Evolutionary conservation across 331 rosid genomes (phyloP).

Genomic region (Arachis monticola): DNA sequence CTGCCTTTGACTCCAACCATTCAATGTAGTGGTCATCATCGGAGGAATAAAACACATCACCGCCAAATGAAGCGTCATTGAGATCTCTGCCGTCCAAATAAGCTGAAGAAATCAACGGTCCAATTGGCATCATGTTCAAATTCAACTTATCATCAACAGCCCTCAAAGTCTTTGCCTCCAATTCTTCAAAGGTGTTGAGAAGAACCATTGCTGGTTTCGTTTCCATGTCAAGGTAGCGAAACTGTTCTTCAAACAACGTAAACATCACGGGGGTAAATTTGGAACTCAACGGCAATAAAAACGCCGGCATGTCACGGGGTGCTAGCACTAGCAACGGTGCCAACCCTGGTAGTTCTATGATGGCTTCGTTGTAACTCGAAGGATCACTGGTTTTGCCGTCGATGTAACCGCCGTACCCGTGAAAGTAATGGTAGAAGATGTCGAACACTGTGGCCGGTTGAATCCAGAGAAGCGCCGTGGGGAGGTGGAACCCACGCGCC

Average conservation of each 20-base stretch:
- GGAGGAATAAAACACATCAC: not conserved
- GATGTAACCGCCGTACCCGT: slow-evolving; percentile 44
- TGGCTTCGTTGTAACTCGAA: not conserved
- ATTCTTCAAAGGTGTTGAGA: slow-evolving; percentile 57
- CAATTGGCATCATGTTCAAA: slow-evolving; percentile 43
- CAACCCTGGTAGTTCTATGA: slow-evolving; percentile 52
- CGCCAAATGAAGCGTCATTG: not conserved
- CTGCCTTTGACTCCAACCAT: slow-evolving; percentile 56
- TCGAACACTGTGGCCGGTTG: slow-evolving; percentile 57
- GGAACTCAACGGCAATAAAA: not conserved
- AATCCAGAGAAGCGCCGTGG: slow-evolving; percentile 50
- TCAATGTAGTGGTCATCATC: slow-evolving; percentile 28
- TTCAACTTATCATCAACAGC: slow-evolving; percentile 34
- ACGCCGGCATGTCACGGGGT: slow-evolving; percentile 46
- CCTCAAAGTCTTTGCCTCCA: slow-evolving; percentile 53
- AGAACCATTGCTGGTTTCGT: slow-evolving; percentile 40
- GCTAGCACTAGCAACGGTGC: slow-evolving; percentile 25
- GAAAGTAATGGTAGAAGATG: slow-evolving; percentile 52
- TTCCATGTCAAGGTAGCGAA: slow-evolving; percentile 39
- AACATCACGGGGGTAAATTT: not conserved
- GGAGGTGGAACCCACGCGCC: slow-evolving; percentile 56
- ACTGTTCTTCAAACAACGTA: slow-evolving; percentile 38
- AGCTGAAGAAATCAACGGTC: slow-evolving; percentile 51
- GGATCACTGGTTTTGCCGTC: not conserved
- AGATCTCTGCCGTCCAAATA: slow-evolving; percentile 35